Conservation (phyloP, 257 asterid genomes). For the Solanum chaucha region DNA sequence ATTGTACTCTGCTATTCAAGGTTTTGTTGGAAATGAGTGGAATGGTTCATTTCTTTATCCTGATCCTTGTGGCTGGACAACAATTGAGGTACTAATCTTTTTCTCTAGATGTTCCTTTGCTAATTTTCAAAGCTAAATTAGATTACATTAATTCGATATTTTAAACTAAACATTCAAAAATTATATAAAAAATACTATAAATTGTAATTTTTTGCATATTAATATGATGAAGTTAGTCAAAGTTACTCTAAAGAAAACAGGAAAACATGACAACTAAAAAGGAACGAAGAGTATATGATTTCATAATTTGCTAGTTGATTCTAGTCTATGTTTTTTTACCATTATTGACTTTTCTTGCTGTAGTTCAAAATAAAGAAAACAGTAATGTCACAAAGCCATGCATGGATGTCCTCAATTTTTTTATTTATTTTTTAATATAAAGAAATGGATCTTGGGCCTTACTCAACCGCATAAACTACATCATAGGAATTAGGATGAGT, state of each 20-base stretch:
- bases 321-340: not conserved
- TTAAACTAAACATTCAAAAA: no score
- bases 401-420: not conserved
- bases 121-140: no score
- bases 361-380: not conserved
- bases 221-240: no score
- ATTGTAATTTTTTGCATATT: no score
- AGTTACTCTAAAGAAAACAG: no score
- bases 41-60: slow-evolving; percentile 28
- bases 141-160: no score
- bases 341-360: not conserved
- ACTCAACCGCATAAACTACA: not conserved
- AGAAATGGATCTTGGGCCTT: not conserved
- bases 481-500: not conserved
- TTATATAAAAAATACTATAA: no score
- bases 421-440: no score
- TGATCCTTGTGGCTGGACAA: slow-evolving; percentile 35
- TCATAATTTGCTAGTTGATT: not conserved
- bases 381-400: not conserved
- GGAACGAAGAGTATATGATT: no score
- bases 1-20: slow-evolving; percentile 20
- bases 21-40: slow-evolving; percentile 23
- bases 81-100: slow-evolving; percentile 15
- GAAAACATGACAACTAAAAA: no score
- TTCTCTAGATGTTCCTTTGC: not conserved